Conservation (phyloP, 331 rosid species). For the Malus hybrid region DNA sequence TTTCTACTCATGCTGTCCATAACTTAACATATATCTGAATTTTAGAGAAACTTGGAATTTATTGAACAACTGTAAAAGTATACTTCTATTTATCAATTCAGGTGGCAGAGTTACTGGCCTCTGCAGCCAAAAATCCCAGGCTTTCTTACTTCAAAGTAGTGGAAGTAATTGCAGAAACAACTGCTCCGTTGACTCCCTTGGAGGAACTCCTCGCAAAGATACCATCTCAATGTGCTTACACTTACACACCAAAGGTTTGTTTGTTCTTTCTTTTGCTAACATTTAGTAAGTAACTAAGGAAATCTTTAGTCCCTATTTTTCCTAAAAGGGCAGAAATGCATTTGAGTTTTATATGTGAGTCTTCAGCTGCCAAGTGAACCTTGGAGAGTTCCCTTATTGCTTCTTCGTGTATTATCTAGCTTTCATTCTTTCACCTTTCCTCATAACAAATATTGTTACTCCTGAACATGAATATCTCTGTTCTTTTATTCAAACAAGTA, state of each 20-base stretch:
- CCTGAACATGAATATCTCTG: neutral
- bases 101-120: slow-evolving; percentile 94
- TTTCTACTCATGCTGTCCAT: neutral
- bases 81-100: slow-evolving; percentile 26
- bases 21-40: neutral
- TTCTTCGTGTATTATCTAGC: neutral
- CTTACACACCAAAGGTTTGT: slow-evolving; percentile 41
- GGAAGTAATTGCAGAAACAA: slow-evolving; percentile 88
- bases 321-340: slow-evolving; percentile 7
- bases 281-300: slow-evolving; percentile 27
- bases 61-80: slow-evolving; percentile 1
- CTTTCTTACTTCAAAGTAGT: slow-evolving; percentile 82
- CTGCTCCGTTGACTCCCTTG: slow-evolving; percentile 69
- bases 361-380: neutral
- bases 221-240: slow-evolving; percentile 62
- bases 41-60: neutral
- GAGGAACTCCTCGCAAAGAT: slow-evolving; percentile 77
- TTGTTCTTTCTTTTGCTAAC: slow-evolving; percentile 17
- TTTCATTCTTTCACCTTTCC: neutral
- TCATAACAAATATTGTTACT: neutral
- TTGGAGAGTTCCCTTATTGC: neutral
- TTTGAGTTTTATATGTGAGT: neutral
- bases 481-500: neutral
- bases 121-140: slow-evolving; percentile 62
- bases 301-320: slow-evolving; percentile 10